Evolutionary conservation across 2,329 filamentous ascomycete species (phyloP), one percentile per base, ranked within the genome.

Genomic region (Trichoderma sp.): DNA sequence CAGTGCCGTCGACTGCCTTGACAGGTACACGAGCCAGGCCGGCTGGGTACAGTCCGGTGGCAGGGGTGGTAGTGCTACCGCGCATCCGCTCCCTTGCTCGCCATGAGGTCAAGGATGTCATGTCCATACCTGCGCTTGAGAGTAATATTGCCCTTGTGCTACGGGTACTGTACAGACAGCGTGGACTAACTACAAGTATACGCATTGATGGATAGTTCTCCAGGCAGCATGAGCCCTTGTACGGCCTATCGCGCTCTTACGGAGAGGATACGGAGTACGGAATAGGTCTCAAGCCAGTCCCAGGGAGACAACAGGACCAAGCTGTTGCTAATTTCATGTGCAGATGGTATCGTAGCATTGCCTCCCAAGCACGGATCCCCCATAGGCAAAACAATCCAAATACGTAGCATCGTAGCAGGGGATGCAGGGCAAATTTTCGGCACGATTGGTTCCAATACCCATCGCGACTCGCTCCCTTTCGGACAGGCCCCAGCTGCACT

Each of bases 291-390:
- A 37, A 47, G 49, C 37, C 63, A 58, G 49, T 49, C n/a, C 62
- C 37, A 49, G 24, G 35, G n/a, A 27, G 27, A 49, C 11, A 24
- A 16, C 37, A 47, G 27, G 14, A 19, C 53, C 29, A 49, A 31
- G 37, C 53, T 35, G 37, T 27, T 35, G 37, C 37, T 67, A 49
- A 67, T 67, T 59, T 67, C 49, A 59, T 52, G 55, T 27, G 64
- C 58, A 35, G 64, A 59, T 55, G 64, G 31, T 55, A 37, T 67
- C 40, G 64, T 59, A 59, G 40, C 55, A 67, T 67, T 59, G 40
- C 27, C 40, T 49, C 55, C 52, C 52, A 53, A 56, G 52, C 52
- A 43, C 35, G 61, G 40, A 31, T 64, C 31, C 52, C 21, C 52
- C 62, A 65, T 24, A 47, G 21, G 63, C 53, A 35, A 24, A 58